These are phyloP conservation scores for Termitomyces bulborhizus DNA, from an alignment of 768 basidiomycete genomes.

Conservation along the genomic window DNA sequence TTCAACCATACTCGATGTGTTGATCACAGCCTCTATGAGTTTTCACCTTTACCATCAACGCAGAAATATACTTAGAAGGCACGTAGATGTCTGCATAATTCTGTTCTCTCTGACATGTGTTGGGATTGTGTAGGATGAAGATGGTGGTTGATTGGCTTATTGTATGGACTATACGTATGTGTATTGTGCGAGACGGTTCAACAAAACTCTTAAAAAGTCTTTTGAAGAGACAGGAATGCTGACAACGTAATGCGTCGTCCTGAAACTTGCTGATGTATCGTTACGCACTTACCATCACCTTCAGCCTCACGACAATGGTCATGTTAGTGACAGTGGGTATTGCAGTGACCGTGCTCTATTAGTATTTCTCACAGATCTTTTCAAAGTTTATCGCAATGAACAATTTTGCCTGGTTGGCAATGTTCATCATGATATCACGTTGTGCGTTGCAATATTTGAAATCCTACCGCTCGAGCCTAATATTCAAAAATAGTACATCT, in stretches of 20 bases:
- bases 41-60: neutral
- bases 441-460: neutral
- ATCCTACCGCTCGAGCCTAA: neutral
- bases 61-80: neutral
- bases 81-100: neutral
- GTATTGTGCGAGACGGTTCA: neutral
- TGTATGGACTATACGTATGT: neutral
- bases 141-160: neutral
- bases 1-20: neutral
- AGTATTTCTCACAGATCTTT: no score
- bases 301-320: neutral
- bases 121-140: neutral
- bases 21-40: neutral
- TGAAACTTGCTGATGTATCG: neutral
- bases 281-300: neutral
- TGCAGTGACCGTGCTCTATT: no score
- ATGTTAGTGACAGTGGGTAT: neutral
- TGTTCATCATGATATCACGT: neutral
- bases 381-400: neutral
- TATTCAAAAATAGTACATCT: neutral
- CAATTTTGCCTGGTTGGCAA: neutral
- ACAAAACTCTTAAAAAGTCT: no score
- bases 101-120: no score
- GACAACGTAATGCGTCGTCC: neutral
- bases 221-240: neutral